Conservation (phyloP, 2,329 filamentous ascomycete genomes). For the Beauveria medogensis region DNA sequence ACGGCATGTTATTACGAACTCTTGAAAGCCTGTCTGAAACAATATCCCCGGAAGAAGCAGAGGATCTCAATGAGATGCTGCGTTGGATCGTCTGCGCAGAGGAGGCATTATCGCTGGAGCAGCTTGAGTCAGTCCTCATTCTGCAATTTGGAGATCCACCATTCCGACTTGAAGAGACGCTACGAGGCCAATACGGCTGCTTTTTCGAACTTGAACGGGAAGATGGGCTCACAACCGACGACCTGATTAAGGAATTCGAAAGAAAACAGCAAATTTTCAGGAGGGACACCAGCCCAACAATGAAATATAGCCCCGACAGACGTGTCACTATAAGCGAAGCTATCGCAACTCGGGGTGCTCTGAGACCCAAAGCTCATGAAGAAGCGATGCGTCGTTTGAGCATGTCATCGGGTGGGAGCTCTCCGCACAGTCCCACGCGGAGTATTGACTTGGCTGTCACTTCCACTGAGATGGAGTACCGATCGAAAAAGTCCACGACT, state of each 20-base stretch:
- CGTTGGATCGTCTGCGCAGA: slow-evolving; percentile 38
- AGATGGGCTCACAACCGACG: slow-evolving; percentile 35
- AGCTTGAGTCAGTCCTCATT: slow-evolving; percentile 36
- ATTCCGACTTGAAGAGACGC: slow-evolving; percentile 32
- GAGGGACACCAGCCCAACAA: neutral
- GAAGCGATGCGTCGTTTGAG: slow-evolving; percentile 3
- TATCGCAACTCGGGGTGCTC: neutral
- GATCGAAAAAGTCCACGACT: slow-evolving; percentile 34
- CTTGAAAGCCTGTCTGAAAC: slow-evolving; percentile 32
- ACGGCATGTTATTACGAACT: slow-evolving; percentile 34
- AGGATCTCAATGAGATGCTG: slow-evolving; percentile 39
- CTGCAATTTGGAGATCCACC: slow-evolving; percentile 33
- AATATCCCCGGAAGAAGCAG: slow-evolving; percentile 29
- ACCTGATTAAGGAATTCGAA: slow-evolving; percentile 31
- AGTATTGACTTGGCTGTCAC: slow-evolving; percentile 24
- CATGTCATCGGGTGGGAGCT: slow-evolving; percentile 16
- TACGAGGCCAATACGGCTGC: slow-evolving; percentile 36
- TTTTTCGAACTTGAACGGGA: slow-evolving; percentile 39
- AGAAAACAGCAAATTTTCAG: slow-evolving; percentile 18
- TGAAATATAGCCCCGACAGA: neutral
- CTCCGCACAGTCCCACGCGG: slow-evolving; percentile 18
- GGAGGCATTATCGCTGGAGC: slow-evolving; percentile 33
- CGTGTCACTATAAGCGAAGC: neutral
- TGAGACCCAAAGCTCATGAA: neutral
- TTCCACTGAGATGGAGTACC: slow-evolving; percentile 29